Evolutionary conservation across 352 stramenopile species (phyloP).

Genomic region (Peronosclerospora sorghi): DNA sequence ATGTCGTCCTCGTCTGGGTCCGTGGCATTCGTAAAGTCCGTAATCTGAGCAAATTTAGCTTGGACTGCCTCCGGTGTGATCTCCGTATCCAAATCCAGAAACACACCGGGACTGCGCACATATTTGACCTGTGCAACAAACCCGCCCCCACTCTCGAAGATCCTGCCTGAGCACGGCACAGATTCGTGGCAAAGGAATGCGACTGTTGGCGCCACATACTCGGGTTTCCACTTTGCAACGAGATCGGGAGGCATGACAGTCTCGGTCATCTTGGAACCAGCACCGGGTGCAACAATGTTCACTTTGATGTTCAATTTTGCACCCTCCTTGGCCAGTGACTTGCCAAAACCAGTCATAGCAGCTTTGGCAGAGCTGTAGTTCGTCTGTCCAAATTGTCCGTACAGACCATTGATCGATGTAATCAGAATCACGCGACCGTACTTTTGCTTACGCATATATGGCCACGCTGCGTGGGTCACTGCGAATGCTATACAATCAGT

Average conservation of each 20-base stretch:
- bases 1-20: slow-evolving; percentile 73
- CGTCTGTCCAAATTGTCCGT: slow-evolving; percentile 86
- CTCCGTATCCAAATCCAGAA: slow-evolving; percentile 57
- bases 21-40: slow-evolving; percentile 59
- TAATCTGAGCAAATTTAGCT: slow-evolving; percentile 64
- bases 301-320: slow-evolving; percentile 76
- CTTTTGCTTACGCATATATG: slow-evolving; percentile 82
- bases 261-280: slow-evolving; percentile 82
- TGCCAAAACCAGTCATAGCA: slow-evolving; percentile 88
- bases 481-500: slow-evolving; percentile 40
- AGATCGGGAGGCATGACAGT: slow-evolving; percentile 77
- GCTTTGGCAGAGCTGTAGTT: slow-evolving; percentile 88
- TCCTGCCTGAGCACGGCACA: slow-evolving; percentile 52
- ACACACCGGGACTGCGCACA: slow-evolving; percentile 50
- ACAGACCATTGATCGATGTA: slow-evolving; percentile 79
- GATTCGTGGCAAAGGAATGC: slow-evolving; percentile 80
- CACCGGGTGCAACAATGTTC: slow-evolving; percentile 80
- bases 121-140: slow-evolving; percentile 81
- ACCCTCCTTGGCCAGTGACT: slow-evolving; percentile 84
- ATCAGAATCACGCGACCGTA: slow-evolving; percentile 85
- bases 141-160: slow-evolving; percentile 81
- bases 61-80: slow-evolving; percentile 74
- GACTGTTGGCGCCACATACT: slow-evolving; percentile 83
- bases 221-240: slow-evolving; percentile 76
- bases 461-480: slow-evolving; percentile 80